phyloP scores from a whole-genome alignment of 805 yeast genomes.

The Grigorovia transvaalensis region DNA sequence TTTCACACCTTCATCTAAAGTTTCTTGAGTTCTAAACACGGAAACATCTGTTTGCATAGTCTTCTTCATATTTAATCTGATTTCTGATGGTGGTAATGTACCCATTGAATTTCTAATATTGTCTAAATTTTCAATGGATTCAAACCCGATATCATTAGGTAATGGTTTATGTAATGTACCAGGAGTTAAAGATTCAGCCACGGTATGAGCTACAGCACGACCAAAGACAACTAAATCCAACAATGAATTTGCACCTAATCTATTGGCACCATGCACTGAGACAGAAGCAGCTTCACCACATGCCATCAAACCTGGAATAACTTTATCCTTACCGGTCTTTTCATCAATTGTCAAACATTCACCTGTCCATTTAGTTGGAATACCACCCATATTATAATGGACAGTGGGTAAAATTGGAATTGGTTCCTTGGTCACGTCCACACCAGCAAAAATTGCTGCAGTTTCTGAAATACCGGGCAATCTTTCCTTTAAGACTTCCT shows the following conservation, averaged over 20 bases:
- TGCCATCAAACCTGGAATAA: slow-evolving; percentile 88
- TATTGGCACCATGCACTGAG: slow-evolving; percentile 98
- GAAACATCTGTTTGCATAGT: slow-evolving; percentile 96
- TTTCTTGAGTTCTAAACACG: slow-evolving; percentile 88
- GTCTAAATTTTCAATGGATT: slow-evolving; percentile 85
- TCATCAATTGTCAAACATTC: slow-evolving; percentile 79
- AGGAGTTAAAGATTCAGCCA: slow-evolving; percentile 76
- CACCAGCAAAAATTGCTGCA: slow-evolving; percentile 97
- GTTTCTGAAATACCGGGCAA: slow-evolving; percentile 99
- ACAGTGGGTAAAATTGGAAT: slow-evolving; percentile 97
- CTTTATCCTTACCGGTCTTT: slow-evolving; percentile 73
- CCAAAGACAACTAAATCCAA: slow-evolving; percentile 96
- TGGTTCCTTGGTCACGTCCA: slow-evolving; percentile 98
- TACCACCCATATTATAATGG: slow-evolving; percentile 99
- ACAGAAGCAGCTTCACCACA: slow-evolving; percentile 99
- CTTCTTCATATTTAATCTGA: slow-evolving; percentile 87
- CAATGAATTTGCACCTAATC: slow-evolving; percentile 96
- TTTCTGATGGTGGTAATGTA: slow-evolving; percentile 69
- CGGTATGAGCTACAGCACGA: slow-evolving; percentile 93
- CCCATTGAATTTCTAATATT: slow-evolving; percentile 79
- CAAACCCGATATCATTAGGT: slow-evolving; percentile 79
- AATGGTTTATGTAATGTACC: slow-evolving; percentile 77
- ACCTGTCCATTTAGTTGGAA: slow-evolving; percentile 96
- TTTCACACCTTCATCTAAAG: slow-evolving; percentile 83
- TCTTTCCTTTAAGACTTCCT: slow-evolving; percentile 85